A percentile compares a stretch with the other conserved stretches of the same genome.
Evolutionary conservation across 1,284 basidiomycete species (phyloP).

Genomic region (Pseudozyma thailandica): DNA sequence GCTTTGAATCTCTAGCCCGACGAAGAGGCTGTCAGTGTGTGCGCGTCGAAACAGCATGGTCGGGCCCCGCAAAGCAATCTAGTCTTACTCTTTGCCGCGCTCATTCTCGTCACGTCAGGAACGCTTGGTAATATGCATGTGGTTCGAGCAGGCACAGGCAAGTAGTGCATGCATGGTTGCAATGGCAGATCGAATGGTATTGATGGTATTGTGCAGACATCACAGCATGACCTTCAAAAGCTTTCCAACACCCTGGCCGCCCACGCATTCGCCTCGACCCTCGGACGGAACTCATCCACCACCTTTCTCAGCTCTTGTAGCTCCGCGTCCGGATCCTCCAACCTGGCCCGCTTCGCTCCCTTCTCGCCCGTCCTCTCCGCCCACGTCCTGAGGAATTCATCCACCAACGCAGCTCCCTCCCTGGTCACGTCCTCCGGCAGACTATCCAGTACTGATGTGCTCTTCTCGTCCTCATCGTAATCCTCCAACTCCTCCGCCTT

Average conservation of each 20-base stretch:
- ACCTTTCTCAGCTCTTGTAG: slow-evolving; percentile 76
- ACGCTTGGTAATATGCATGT: neutral
- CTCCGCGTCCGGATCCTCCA: slow-evolving; percentile 72
- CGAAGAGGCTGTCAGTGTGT: no score
- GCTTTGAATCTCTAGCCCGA: no score
- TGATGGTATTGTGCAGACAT: neutral
- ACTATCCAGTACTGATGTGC: slow-evolving; percentile 24
- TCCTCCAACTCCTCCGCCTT: slow-evolving; percentile 98
- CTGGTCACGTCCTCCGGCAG: slow-evolving; percentile 74
- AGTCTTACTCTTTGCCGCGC: no score
- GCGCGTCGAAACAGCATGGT: no score
- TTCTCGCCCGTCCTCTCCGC: slow-evolving; percentile 65
- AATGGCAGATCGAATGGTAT: no score
- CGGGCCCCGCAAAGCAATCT: no score
- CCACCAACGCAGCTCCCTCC: slow-evolving; percentile 82
- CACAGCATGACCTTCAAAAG: slow-evolving; percentile 38
- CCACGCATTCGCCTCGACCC: slow-evolving; percentile 82
- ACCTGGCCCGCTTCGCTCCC: slow-evolving; percentile 7
- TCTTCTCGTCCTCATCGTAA: slow-evolving; percentile 72
- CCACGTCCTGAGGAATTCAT: slow-evolving; percentile 83
- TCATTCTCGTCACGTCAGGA: neutral
- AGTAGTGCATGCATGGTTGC: no score
- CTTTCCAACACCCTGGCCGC: slow-evolving; percentile 74
- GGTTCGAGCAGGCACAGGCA: no score
- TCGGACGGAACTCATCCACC: slow-evolving; percentile 76